These are phyloP conservation scores for Xylaria arbuscula DNA, from an alignment of 2,329 filamentous ascomycete species.

Conservation along the genomic window DNA sequence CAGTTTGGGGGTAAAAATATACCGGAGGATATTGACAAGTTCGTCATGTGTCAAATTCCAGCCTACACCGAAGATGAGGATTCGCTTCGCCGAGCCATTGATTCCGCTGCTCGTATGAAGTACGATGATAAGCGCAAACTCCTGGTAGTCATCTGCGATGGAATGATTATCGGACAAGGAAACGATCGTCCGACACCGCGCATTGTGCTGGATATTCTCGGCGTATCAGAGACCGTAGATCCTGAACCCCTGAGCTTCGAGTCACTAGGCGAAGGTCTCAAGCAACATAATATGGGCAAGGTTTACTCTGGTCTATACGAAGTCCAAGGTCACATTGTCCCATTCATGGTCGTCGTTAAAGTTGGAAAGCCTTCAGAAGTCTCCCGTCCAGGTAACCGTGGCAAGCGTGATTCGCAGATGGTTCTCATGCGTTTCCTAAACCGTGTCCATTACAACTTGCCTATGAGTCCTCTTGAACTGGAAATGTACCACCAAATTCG, in stretches of 20 bases:
- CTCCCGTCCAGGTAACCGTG: conserved; percentile 92
- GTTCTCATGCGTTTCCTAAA: conserved; percentile 99
- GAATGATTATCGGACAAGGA: conserved; percentile 99
- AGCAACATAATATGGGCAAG: conserved; percentile 99
- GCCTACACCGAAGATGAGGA: conserved; percentile 99
- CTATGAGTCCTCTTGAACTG: conserved; percentile 96
- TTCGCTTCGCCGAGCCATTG: conserved; percentile 93
- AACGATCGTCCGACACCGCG: conserved; percentile 95
- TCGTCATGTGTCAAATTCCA: conserved; percentile 96
- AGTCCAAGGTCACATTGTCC: conserved; percentile 96
- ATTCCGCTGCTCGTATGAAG: conserved; percentile 92
- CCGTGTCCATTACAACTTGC: conserved; percentile 95
- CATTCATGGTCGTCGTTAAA: conserved; percentile 96
- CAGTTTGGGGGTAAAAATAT: conserved; percentile 93
- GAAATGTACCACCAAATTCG: conserved; percentile 99
- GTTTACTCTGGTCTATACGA: conserved; percentile 98
- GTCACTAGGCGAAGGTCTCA: conserved; percentile 91
- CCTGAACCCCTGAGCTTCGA: conserved; percentile 97
- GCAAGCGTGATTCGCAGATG: conserved; percentile 99
- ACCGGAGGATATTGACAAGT: conserved; percentile 97
- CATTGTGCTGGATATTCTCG: conserved; percentile 96
- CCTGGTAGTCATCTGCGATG: conserved; percentile 90
- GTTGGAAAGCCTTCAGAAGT: conserved; percentile 98
- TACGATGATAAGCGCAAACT: conserved; percentile 99
- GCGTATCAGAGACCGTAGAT: conserved; percentile 91